A percentile compares a stretch with the other conserved stretches of the same genome.
These are phyloP conservation scores for Diaporthe vaccinii DNA, from an alignment of 2,329 filamentous ascomycete genomes.

Conservation along the genomic window DNA sequence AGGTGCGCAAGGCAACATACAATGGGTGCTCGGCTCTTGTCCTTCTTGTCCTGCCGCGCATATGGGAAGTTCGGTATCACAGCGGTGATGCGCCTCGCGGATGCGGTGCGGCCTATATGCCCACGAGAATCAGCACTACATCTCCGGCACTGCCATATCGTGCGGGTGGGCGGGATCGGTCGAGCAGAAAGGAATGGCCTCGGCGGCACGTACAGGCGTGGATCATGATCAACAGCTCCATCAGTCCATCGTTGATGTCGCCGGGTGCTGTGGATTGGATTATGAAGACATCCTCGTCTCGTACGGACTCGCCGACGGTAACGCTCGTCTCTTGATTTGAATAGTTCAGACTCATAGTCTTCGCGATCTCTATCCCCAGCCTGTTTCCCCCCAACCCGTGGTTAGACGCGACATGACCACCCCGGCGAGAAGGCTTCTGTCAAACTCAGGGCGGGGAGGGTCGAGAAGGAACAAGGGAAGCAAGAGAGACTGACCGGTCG, in stretches of 20 bases:
- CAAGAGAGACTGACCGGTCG: conserved; percentile 53
- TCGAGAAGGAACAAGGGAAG: background rate
- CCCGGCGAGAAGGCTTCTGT: background rate
- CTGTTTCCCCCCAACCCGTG: conserved; percentile 55
- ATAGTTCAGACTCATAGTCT: conserved; percentile 86
- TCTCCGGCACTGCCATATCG: background rate
- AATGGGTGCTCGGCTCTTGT: conserved; percentile 91
- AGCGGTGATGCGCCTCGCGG: conserved; percentile 91
- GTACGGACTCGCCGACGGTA: conserved; percentile 94
- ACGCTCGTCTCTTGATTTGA: conserved; percentile 91
- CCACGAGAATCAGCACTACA: conserved; percentile 6
- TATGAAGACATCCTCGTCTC: conserved; percentile 99
- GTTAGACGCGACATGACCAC: conserved; percentile 20
- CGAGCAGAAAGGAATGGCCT: background rate
- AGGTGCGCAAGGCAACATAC: background rate
- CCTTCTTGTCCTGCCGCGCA: conserved; percentile 80
- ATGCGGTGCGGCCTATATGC: conserved; percentile 65
- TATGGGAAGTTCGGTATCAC: conserved; percentile 98
- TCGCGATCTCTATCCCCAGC: conserved; percentile 82
- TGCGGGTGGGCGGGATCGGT: background rate
- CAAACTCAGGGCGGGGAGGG: background rate
- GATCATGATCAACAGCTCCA: conserved; percentile 99
- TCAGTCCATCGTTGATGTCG: conserved; percentile 97
- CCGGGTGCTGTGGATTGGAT: conserved; percentile 94
- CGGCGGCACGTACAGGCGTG: conserved; percentile 78